These are phyloP conservation scores for Acrodontium crateriforme DNA, from an alignment of 2,329 filamentous ascomycete genomes.

Conservation along the genomic window DNA sequence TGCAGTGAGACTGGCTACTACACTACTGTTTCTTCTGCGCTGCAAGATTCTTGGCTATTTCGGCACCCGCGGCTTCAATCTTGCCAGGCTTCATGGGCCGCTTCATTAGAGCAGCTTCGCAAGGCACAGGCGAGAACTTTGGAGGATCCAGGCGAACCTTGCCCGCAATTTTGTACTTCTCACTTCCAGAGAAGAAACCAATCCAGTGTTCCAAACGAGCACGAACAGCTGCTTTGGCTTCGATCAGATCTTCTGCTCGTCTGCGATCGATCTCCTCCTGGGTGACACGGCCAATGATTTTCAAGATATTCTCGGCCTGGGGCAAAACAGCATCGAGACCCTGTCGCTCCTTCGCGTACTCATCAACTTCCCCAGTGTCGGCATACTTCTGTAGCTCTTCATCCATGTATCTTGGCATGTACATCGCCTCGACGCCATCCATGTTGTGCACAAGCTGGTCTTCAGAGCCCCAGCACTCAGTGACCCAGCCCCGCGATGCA, in stretches of 20 bases:
- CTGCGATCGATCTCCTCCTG: conserved; percentile 10
- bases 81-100: conserved; percentile 17
- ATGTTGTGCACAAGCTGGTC: conserved; percentile 16
- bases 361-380: conserved; percentile 10
- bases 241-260: conserved; percentile 9
- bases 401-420: conserved; percentile 17
- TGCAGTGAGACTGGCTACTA: too few species aligned
- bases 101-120: conserved; percentile 18
- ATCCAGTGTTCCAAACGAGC: conserved; percentile 51
- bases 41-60: too few species aligned
- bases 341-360: conserved; percentile 6
- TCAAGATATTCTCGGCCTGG: conserved; percentile 16
- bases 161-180: conserved; percentile 15
- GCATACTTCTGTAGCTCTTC: conserved; percentile 11
- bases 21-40: too few species aligned
- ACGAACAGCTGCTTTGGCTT: conserved; percentile 49
- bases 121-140: conserved; percentile 8
- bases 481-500: conserved; percentile 19
- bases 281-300: conserved; percentile 11
- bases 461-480: conserved; percentile 18
- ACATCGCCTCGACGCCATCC: conserved; percentile 16
- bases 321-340: background rate
- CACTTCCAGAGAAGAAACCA: conserved; percentile 22
- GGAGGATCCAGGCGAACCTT: conserved; percentile 12
- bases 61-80: too few species aligned